Evolutionary conservation across 2,329 filamentous ascomycete species (phyloP).

Genomic region (Aureobasidium sp.): DNA sequence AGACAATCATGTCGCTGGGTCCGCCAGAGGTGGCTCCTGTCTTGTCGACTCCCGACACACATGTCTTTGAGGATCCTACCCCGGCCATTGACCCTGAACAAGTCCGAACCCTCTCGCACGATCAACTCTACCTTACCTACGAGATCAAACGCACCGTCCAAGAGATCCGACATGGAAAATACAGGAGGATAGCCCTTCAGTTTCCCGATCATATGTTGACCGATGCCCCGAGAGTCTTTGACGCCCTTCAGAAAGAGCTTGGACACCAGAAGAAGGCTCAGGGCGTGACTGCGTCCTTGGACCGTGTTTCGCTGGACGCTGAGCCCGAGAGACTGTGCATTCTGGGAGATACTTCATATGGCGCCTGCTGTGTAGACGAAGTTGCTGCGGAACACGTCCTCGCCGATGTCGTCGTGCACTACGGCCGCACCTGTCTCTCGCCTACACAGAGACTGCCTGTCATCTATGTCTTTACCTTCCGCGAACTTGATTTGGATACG

Average conservation of each 20-base stretch:
- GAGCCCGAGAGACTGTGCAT: conserved; percentile 60
- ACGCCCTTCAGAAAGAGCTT: conserved; percentile 52
- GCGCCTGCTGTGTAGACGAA: conserved; percentile 94
- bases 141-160: conserved; percentile 73
- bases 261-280: background rate
- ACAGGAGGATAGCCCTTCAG: conserved; percentile 78
- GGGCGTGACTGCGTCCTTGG: conserved; percentile 6
- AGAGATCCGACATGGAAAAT: conserved; percentile 66
- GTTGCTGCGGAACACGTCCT: conserved; percentile 89
- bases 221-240: conserved; percentile 75
- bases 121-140: conserved; percentile 70
- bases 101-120: conserved; percentile 46
- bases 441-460: conserved; percentile 82
- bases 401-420: conserved; percentile 88
- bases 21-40: conserved; percentile 42
- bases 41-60: conserved; percentile 56
- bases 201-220: conserved; percentile 90
- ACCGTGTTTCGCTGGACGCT: background rate
- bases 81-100: conserved; percentile 33
- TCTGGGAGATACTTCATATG: conserved; percentile 91
- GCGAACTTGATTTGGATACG: conserved; percentile 56
- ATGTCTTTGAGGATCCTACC: conserved; percentile 51
- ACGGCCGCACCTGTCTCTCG: conserved; percentile 85
- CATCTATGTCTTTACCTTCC: conserved; percentile 80
- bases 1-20: conserved; percentile 21